Percentiles rank a stretch among this genome's conserved stretches.
Evolutionary conservation across 2,329 filamentous ascomycete species (phyloP).

Genomic region (Penicillium sp.): DNA sequence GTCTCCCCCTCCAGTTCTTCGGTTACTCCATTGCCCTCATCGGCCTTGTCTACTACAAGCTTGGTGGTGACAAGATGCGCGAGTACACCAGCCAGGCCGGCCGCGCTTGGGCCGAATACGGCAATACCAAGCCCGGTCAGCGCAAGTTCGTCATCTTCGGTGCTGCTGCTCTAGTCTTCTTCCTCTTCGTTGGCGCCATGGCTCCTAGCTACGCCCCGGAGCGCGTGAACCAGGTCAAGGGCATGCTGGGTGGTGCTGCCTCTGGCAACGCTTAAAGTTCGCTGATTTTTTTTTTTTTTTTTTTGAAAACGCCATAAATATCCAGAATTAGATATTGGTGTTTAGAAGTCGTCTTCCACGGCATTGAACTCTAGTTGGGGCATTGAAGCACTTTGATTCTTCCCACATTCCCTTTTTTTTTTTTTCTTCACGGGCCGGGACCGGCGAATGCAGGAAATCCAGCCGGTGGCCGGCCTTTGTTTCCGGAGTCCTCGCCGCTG

Average conservation of each 20-base stretch:
- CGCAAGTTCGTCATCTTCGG: slow-evolving; percentile 74
- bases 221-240: slow-evolving; percentile 34
- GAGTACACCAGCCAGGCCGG: slow-evolving; percentile 69
- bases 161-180: slow-evolving; percentile 63
- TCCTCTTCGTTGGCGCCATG: slow-evolving; percentile 64
- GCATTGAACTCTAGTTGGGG: not conserved
- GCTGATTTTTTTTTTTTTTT: too few relatives aligned
- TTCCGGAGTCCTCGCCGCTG: slow-evolving; percentile 9
- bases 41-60: slow-evolving; percentile 67
- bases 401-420: not conserved
- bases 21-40: slow-evolving; percentile 72
- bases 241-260: slow-evolving; percentile 36
- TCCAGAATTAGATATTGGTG: not conserved
- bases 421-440: slow-evolving; percentile 14
- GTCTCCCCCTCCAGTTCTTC: slow-evolving; percentile 70
- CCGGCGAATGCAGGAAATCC: slow-evolving; percentile 38
- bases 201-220: slow-evolving; percentile 53
- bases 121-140: slow-evolving; percentile 69
- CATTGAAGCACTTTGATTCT: not conserved
- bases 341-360: not conserved
- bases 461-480: slow-evolving; percentile 24
- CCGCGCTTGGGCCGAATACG: slow-evolving; percentile 84
- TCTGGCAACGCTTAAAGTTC: slow-evolving; percentile 33
- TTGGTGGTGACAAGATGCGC: slow-evolving; percentile 75
- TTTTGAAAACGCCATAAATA: not conserved